Evolutionary conservation across 2,329 filamentous ascomycete genomes (phyloP), one percentile per base, ranked within the genome.

Genomic region (Scytalidium lignicola): DNA sequence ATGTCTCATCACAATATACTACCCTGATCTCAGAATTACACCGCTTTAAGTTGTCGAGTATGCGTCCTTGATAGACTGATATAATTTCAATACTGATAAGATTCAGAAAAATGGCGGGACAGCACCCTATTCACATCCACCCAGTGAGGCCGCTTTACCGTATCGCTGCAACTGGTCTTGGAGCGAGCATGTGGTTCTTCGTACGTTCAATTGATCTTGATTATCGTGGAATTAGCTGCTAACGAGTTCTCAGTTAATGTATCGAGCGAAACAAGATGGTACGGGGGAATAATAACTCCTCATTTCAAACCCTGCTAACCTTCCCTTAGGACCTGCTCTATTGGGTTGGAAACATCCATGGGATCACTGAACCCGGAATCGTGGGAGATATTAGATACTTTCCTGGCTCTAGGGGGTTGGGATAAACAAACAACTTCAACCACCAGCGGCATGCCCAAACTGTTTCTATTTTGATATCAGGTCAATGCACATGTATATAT

Each of bases 111-210:
- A 55, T 58, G 55, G 53, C 64, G 60, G 71, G 65, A 59, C 62
- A 65, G 54, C 77, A 79, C 65, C 76, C 76, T 49, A 69, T 79
- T 60, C 72, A 76, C 64, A 69, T 86, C 64, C 82, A 79, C 65
- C 79, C 78, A 28, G 78, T 72, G 44, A 76, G 80, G 54, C 82
- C 82, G 42, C 65, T 96, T 58, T 96, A 97, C 76, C 83, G 89
- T 67, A 86, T 92, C 70, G 80, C 85, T 51, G 92, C 88, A 43
- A 96, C 90, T 41, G 88, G 85, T 54, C 78, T 99, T 55, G 88
- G 90, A 60, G 93, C 93, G 48, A 88, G 87, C 73, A 99, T 97
- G 93, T 99, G 93, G 93, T 97, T 99, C 74, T 99, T 93, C 70
- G 91, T 97, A 81, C 66, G 86, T 75, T 37, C 32, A 15, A 49